phyloP scores from a whole-genome alignment of 257 asterid genomes.

The Rauvolfia tetraphylla region DNA sequence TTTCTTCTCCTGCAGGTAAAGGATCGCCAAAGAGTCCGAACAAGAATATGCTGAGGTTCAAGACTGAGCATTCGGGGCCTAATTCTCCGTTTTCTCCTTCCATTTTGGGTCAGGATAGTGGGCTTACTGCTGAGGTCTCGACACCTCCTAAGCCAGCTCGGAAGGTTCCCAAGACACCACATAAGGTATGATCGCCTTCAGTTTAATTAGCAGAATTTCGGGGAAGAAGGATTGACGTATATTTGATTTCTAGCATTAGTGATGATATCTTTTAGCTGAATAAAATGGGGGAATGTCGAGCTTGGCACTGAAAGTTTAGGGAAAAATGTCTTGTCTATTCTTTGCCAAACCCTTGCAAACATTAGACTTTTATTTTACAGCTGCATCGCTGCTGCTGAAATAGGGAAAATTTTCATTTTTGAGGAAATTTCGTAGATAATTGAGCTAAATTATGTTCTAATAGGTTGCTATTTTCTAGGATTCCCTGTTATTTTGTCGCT shows the following conservation, averaged over 20 bases:
- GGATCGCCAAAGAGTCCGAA: conserved; percentile 80
- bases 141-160: conserved; percentile 92
- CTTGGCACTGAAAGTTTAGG: not conserved
- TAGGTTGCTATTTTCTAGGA: not conserved
- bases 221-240: not conserved
- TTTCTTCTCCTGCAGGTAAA: conserved; percentile 78
- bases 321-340: not conserved
- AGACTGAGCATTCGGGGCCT: conserved; percentile 74
- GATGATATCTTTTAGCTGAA: not conserved
- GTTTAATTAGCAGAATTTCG: not conserved
- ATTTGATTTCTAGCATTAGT: not conserved
- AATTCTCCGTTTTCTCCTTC: conserved; percentile 89
- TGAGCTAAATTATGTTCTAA: not conserved
- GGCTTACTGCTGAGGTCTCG: conserved; percentile 45
- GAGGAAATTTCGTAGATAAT: not conserved
- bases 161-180: conserved; percentile 96
- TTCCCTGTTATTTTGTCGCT: not conserved
- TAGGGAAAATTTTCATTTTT: not conserved
- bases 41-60: conserved; percentile 88
- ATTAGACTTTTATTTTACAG: no score
- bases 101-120: conserved; percentile 58
- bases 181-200: conserved; percentile 50
- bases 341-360: not conserved
- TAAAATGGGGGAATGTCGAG: not conserved
- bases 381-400: not conserved